Evolutionary conservation across 495 filamentous ascomycete genomes (phyloP), one percentile per base, ranked within the genome.

Genomic region (Evernia prunastri): DNA sequence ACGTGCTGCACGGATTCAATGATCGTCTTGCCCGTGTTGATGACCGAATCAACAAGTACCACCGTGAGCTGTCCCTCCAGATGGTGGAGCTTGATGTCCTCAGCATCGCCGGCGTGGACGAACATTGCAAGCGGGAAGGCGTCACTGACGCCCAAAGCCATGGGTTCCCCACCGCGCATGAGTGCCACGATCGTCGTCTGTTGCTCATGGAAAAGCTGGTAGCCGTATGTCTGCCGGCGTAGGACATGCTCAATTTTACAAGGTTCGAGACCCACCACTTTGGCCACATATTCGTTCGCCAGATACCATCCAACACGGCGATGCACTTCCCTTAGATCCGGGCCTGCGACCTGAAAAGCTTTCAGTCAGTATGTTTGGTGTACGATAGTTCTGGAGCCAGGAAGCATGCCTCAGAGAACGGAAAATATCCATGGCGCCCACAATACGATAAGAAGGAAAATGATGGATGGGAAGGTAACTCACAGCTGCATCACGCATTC

Each of bases 141-240:
- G 3, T 85, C 77, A 67, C 70, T 84, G 63, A 89, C 77, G 9
- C 86, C 86, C 9, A 78, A 74, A n/a, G 86, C 86, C 82, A 89
- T 85, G 17, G 86, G 75, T 70, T 87, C 84, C 33, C 86, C 86
- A 25, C 82, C 86, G 36, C 86, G 82, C 86, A 89, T 87, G 31
- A 89, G 71, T 0, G 84, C 72, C 17, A 89, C 77, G 51, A 89
- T 87, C 20, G 78, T 65, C 6, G 84, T 88, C 25, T 73, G 64
- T 12, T 73, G 10, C 71, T 89, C 83, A 47, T 80, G 42, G 0
- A 61, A 43, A 11, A 88, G 77, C 13, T 79, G 79, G 68, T 84
- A 76, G n/a, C 86, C 85, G 1, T 35, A 65, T 4, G 75, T 81
- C 11, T 47, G 20, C 53, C 80, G 63, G 33, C 80, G 82, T 61